These are phyloP conservation scores for Zizania palustris DNA, from an alignment of 202 grass and related monocot species.

Conservation along the genomic window DNA sequence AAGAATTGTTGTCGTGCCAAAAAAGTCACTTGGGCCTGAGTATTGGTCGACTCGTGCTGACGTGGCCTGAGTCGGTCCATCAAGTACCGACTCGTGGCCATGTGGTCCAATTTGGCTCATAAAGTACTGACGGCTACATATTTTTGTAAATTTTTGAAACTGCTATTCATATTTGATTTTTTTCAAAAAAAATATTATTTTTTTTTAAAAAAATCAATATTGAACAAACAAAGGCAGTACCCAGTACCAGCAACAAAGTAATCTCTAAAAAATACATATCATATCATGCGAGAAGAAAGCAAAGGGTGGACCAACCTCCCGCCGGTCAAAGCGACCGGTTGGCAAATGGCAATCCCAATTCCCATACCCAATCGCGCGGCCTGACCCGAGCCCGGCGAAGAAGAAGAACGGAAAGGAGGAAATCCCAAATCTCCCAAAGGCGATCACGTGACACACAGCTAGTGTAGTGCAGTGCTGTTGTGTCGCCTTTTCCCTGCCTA, in stretches of 20 bases:
- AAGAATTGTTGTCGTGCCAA: too few species aligned
- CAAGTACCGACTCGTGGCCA: too few species aligned
- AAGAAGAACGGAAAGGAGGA: not conserved
- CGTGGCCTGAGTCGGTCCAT: too few species aligned
- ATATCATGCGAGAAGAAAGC: not conserved
- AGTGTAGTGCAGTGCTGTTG: conserved; percentile 52
- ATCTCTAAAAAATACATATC: not conserved
- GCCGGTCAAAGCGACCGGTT: conserved; percentile 35
- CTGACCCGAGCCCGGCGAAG: too few species aligned
- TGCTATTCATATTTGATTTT: too few species aligned
- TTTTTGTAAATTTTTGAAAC: too few species aligned
- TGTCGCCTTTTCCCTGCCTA: conserved; percentile 39
- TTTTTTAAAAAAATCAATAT: too few species aligned
- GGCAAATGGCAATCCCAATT: not conserved
- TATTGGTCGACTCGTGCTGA: too few species aligned
- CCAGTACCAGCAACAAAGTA: not conserved
- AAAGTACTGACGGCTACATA: too few species aligned
- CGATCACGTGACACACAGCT: conserved; percentile 50
- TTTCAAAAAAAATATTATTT: too few species aligned
- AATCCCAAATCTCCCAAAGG: not conserved
- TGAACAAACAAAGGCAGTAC: not conserved
- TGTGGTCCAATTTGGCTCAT: too few species aligned
- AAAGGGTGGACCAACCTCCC: not conserved
- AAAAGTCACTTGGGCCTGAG: too few species aligned
- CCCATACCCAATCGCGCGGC: not conserved